Base-by-base conservation (phyloP, 257 asterid genomes). In the Echites panduratus region DNA sequence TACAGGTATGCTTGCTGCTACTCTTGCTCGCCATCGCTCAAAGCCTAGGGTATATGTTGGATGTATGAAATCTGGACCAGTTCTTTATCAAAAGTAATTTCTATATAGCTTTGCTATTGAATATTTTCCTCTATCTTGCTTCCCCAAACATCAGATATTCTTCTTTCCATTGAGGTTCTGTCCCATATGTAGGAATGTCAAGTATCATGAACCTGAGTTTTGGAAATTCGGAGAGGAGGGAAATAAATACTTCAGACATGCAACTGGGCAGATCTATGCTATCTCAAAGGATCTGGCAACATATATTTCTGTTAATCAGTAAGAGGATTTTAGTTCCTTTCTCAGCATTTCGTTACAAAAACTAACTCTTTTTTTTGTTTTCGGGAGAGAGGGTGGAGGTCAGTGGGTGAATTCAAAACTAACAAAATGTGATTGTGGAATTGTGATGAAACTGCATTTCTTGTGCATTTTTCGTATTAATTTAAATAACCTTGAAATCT, bases 31-130 rank as follows among this genome's bases (percentile, higher is more conserved):
- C 29, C 81, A 80, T 38, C 80, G 76, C 3, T 35, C 73, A 6
- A 76, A 76, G 70, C 74, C 81, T 4, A 52, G 81, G 44, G 73
- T 80, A 12, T 80, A 80, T 32, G 63, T 80, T 4, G 84, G 84
- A 7, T 80, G 84, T 17, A 80, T 80, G 84, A 80, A 80, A 70
- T 76, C 84, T 27, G 84, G 84, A 70, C 84, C 81, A 14, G 84
- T 80, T 35, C 75, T 80, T 16, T 57, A 29, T 59, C 53, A 72
- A 35, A 76, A 80, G 83, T 80, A 59, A 70, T 70, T 48, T 27
- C 66, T 5, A 67, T 19, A 26, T 20, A 20, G 29, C 76, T 48
- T 26, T 32, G 13, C 54, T n/a, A 32, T 24, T 27, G 9, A 54
- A 67, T 4, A 66, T 41, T 19, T 49, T 26, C 20, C 54, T 5